These are phyloP conservation scores for Hypoxylon fuscum DNA, from an alignment of 495 filamentous ascomycete species.

Conservation along the genomic window DNA sequence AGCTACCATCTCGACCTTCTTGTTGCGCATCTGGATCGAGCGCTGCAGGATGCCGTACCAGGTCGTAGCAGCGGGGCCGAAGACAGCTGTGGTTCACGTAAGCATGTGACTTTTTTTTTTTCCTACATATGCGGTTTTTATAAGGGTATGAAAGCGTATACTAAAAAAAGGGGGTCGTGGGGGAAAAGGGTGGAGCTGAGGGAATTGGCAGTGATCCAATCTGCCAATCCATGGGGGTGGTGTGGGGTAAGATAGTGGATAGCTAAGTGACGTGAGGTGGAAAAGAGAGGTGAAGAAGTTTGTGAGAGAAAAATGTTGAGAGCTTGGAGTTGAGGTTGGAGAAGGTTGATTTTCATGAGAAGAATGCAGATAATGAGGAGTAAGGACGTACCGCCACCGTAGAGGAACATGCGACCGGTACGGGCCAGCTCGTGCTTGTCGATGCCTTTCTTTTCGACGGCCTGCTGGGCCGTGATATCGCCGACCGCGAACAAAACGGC, in stretches of 20 bases:
- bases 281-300: constrained; percentile 1
- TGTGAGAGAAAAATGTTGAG: constrained; percentile 20
- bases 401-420: constrained; percentile 89
- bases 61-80: constrained; percentile 87
- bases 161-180: neutral
- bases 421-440: constrained; percentile 82
- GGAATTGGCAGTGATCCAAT: constrained; percentile 20
- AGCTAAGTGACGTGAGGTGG: constrained; percentile 12
- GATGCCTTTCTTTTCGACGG: constrained; percentile 81
- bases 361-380: constrained; percentile 18
- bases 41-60: constrained; percentile 84
- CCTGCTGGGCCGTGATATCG: constrained; percentile 92
- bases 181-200: constrained; percentile 4
- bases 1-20: constrained; percentile 76
- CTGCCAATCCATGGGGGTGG: constrained; percentile 5
- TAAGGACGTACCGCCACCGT: constrained; percentile 78
- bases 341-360: neutral
- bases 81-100: constrained; percentile 68
- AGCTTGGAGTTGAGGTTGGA: constrained; percentile 14
- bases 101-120: constrained; percentile 17
- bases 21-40: constrained; percentile 69
- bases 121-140: neutral
- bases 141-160: neutral
- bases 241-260: constrained; percentile 11
- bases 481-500: constrained; percentile 89